Conservation (phyloP, 2,329 filamentous ascomycete genomes). For the Ceratocystis colombiana region DNA sequence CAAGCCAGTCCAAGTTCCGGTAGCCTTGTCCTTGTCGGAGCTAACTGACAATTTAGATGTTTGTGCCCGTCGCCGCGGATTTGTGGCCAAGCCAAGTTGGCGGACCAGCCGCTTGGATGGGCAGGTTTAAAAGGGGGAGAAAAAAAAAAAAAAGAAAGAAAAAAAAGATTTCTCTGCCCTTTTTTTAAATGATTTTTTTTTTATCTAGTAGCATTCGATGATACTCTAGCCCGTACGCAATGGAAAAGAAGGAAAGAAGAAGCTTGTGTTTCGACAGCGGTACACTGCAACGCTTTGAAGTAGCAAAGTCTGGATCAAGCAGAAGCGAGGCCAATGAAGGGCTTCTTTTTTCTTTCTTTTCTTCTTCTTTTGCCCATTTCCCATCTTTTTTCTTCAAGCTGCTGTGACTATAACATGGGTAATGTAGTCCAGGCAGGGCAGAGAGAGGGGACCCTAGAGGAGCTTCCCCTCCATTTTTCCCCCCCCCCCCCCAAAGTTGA, state of each 20-base stretch:
- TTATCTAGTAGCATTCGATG: neutral
- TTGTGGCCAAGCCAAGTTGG: neutral
- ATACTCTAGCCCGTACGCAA: neutral
- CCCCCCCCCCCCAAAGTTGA: neutral
- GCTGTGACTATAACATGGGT: conserved; percentile 14
- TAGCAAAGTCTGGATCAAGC: neutral
- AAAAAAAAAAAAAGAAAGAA: neutral
- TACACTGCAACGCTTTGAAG: conserved; percentile 9
- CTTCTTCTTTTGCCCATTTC: neutral
- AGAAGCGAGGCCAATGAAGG: conserved; percentile 4
- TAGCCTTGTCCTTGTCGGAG: conserved; percentile 14
- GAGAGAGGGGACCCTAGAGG: neutral
- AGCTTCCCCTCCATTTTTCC: neutral
- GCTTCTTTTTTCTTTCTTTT: conserved; percentile 1
- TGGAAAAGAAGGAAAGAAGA: neutral
- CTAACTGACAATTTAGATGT: conserved; percentile 10
- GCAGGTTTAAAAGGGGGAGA: neutral
- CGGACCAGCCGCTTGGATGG: neutral
- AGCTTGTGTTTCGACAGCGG: neutral
- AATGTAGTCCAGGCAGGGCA: neutral
- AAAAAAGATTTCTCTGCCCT: neutral
- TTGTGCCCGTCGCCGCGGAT: neutral
- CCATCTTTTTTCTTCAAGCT: conserved; percentile 15
- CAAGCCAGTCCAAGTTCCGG: neutral
- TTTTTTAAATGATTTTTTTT: neutral